Base-by-base conservation (phyloP, 495 filamentous ascomycete species). In the Aspergillus funiculosus region DNA sequence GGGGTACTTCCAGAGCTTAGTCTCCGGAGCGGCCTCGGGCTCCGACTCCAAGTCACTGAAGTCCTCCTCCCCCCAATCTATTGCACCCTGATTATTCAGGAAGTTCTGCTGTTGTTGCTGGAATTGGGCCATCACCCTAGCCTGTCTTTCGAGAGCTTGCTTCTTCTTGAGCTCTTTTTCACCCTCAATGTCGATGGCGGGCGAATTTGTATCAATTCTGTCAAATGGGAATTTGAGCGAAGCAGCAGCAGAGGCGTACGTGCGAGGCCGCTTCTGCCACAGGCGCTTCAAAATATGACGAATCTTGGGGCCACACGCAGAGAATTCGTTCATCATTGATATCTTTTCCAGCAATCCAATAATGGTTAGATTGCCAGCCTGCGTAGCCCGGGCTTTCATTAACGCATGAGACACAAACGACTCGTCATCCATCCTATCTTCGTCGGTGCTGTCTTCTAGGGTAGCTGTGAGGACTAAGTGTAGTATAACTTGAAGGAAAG, bases 21-120 rank as follows among this genome's bases (percentile, higher is more conserved):
- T 79, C 56, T 83, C 80, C 0, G 65, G 66, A 4, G 73, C 61
- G 14, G 67, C 69, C 13, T 67, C 62, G 6, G 67, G 57, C 19
- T 83, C 81, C 10, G 77, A 63, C n/a, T 86, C 81, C 6, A 76
- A 50, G 42, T 83, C 82, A 22, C 86, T 86, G 29, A 85, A 79
- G 37, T 85, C 79, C 31, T 83, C 80, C 26, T 86, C 85, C 11
- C 84, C 89, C 82, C 89, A 95, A 59, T 94, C 85, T 52, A 94
- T 74, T 25, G 80, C 79, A 22, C 83, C 84, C 59, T 95, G 88
- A 52, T 79, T 89, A 46, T 86, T 82, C 67, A 97, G 62, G 68
- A 97, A 97, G 52, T 79, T 88, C 63, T 94, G 89, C 58, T 97
- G 94, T 56, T 99, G 89, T 56, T 94, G 82, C 60, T 95, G 92